phyloP scores from a whole-genome alignment of 2,329 filamentous ascomycete genomes.

The Exutisphaerella laricina region DNA sequence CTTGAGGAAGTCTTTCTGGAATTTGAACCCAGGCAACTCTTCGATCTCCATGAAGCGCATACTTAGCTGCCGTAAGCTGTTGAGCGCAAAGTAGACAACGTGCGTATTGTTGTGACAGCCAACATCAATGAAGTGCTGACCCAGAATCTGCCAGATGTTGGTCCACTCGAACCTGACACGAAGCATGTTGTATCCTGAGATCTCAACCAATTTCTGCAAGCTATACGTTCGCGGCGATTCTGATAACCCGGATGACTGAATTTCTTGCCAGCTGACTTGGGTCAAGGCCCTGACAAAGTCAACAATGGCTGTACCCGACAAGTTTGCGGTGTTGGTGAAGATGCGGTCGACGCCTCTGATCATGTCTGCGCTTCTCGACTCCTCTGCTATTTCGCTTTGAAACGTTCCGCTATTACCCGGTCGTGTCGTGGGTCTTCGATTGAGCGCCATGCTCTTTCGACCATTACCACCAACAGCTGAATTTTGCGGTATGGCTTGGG shows the following conservation, averaged over 20 bases:
- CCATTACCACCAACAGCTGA: constrained; percentile 13
- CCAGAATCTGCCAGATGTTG: constrained; percentile 95
- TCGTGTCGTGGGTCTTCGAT: constrained; percentile 47
- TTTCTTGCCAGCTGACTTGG: constrained; percentile 98
- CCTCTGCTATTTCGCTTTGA: constrained; percentile 77
- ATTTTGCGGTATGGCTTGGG: constrained; percentile 32
- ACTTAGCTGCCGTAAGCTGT: constrained; percentile 88
- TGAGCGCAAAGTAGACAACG: constrained; percentile 95
- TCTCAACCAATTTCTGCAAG: constrained; percentile 95
- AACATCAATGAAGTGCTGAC: constrained; percentile 96
- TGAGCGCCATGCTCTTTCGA: constrained; percentile 50
- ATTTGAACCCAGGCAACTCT: constrained; percentile 97
- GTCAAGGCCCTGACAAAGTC: constrained; percentile 89
- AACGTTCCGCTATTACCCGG: constrained; percentile 42
- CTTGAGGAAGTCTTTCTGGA: constrained; percentile 98
- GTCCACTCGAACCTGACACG: constrained; percentile 98
- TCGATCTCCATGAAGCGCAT: constrained; percentile 99
- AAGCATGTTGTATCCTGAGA: constrained; percentile 99
- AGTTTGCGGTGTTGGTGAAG: constrained; percentile 90
- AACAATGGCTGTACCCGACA: constrained; percentile 90
- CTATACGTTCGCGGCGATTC: constrained; percentile 96
- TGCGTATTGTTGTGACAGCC: constrained; percentile 95
- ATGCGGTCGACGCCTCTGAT: constrained; percentile 91
- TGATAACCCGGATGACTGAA: constrained; percentile 92
- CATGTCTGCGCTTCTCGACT: constrained; percentile 88